Percentiles rank a stretch among this genome's conserved stretches.
phyloP scores from a whole-genome alignment of 202 grass and related monocot genomes.

The Carex sylvatica region DNA sequence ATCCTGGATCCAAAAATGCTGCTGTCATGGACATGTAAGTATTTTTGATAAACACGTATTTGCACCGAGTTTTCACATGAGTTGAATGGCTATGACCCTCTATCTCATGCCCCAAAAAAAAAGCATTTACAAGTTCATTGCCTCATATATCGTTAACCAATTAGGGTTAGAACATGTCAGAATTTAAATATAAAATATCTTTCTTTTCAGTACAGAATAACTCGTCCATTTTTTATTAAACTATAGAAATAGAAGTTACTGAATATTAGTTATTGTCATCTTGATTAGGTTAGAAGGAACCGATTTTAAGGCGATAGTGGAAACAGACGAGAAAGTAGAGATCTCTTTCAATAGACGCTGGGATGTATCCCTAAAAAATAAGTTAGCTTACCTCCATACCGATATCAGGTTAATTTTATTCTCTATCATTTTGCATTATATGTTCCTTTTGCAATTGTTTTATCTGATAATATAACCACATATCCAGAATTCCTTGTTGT shows the following conservation, averaged over 20 bases:
- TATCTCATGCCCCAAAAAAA: too few relatives aligned
- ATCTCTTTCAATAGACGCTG: conserved; percentile 54
- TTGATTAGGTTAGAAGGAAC: conserved; percentile 45
- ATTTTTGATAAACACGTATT: neutral
- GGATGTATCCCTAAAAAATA: conserved; percentile 24
- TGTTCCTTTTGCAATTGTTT: neutral
- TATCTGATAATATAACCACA: neutral
- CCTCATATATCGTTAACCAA: neutral
- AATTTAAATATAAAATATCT: neutral
- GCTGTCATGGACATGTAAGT: conserved; percentile 50
- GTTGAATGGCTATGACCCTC: too few relatives aligned
- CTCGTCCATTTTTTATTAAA: neutral
- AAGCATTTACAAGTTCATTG: neutral
- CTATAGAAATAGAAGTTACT: neutral
- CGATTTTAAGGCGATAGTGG: conserved; percentile 33
- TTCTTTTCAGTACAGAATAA: neutral
- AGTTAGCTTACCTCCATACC: conserved; percentile 19
- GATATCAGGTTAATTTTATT: conserved; percentile 44
- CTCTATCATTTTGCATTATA: neutral
- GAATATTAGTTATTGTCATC: neutral
- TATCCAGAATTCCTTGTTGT: neutral
- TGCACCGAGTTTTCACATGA: neutral
- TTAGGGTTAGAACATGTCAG: neutral
- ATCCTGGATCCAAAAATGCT: conserved; percentile 31
- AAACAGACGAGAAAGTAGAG: conserved; percentile 44